Evolutionary conservation across 1,139 yeast genomes (phyloP), one percentile per base, ranked within the genome.

Genomic region (Hansenula lynferdii): DNA sequence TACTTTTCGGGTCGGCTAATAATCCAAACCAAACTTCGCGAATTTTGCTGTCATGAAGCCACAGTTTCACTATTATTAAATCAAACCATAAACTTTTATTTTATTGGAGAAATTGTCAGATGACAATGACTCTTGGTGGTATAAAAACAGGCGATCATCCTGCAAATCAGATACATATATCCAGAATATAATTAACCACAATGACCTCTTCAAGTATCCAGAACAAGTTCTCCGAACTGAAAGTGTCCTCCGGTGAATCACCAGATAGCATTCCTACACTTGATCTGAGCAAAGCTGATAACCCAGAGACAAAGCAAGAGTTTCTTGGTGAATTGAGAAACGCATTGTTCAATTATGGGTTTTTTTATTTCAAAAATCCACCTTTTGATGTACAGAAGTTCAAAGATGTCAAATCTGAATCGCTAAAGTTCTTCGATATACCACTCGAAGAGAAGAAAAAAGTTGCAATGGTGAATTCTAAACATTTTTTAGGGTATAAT

Each of bases 401-500:
- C 25, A 57, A 52, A 9, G 54, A 56, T 5, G 62, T 80, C 35
- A 67, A 68, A 46, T 51, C 51, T 3, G 65, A 75, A 42, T 62
- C 83, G 0, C 54, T 64, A 4, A 56, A 65, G n/a, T 73, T 77
- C 48, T 80, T 80, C 51, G 67, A 63, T 0, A 62, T 79, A 26
- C 83, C 85, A 0, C 63, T 65, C 8, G 62, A 67, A 11, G 75
- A 70, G 43, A 80, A 80, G 56, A 52, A 64, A 41, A 65, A 62
- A 27, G 64, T 77, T 37, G 80, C 76, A 37, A 81, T 81, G 85
- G 67, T 72, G 34, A 62, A 77, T 42, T 75, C 77, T 31, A 80
- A 78, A 12, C 86, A 81, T 51, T 80, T 81, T 54, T 65, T 80
- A 38, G 89, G 89, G 1, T 81, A 81, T 55, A 76, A 81, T 30